Base-by-base conservation (phyloP, 2,329 filamentous ascomycete genomes). In the Fusarium sp. region DNA sequence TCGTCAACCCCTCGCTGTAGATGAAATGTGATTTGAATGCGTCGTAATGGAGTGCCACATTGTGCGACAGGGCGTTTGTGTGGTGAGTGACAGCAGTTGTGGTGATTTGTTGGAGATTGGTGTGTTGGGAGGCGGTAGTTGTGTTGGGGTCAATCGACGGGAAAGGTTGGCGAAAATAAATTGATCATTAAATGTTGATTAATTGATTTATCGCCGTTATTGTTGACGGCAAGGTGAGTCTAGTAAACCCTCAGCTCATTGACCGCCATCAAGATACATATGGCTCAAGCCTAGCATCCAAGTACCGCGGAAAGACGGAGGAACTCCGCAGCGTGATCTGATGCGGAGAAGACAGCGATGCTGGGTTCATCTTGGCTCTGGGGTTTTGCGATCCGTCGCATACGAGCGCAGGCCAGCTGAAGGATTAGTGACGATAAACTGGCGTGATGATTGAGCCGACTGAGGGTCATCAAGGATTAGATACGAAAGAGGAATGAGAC, bases 1-100 rank as follows among this genome's bases (percentile, higher is more conserved):
- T 66, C 42, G 65, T 69, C 53, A 27, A 33, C 57, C 60, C 61
- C 64, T 73, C 71, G 71, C 71, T 74, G 64, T 66, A 17, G 58
- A 38, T n/a, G 66, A 27, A 44, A 63, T 72, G 20, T 73, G 64
- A 73, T 73, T 73, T 66, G 71, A 69, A 66, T 57, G 56, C 36
- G 14, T 10, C 22, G 61, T 62, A 44, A 66, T 66, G 71, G 71
- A 63, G 71, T 74, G 71, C 38, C 58, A 69, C 71, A 73, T 61
- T 69, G 71, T 66, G 64, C 58, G 71, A 73, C 61, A 36, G 55
- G 57, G 64, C 53, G 64, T 72, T 60, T 58, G 70, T 58, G 68
- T 57, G 46, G 61, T 62, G 61, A 60, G 53, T 24, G 40, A 64
- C 35, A 53, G 35, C 17, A 49, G 56, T 38, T 61, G 70, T 53